These are phyloP conservation scores for Tritrichomonas foetus DNA, from an alignment of 208 protist genomes.

Conservation along the genomic window DNA sequence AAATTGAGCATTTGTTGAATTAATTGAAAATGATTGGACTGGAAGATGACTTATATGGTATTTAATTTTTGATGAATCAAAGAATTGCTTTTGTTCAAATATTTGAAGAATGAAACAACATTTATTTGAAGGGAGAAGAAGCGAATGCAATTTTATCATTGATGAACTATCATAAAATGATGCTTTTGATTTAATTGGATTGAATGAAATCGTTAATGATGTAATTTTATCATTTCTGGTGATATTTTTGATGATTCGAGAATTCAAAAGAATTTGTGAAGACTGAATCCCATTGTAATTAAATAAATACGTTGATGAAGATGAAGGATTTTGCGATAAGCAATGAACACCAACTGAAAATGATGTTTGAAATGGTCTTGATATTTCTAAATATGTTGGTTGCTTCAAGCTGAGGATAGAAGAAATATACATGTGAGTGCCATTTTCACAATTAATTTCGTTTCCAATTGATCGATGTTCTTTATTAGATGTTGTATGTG, in stretches of 20 bases:
- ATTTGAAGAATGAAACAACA: not conserved
- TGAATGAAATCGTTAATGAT: not conserved
- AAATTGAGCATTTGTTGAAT: not conserved
- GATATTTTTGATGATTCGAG: not conserved
- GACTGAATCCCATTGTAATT: not conserved
- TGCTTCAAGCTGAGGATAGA: not conserved
- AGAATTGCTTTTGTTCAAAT: too few relatives aligned
- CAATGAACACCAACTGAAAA: not conserved
- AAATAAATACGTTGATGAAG: not conserved
- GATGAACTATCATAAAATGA: not conserved
- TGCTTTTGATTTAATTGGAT: not conserved
- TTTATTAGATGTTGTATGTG: not conserved
- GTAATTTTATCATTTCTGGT: not conserved
- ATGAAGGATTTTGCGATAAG: not conserved
- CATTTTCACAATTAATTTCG: not conserved
- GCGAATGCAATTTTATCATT: not conserved
- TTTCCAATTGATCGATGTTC: not conserved
- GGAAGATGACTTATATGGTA: not conserved
- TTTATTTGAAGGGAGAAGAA: not conserved
- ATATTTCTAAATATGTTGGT: not conserved
- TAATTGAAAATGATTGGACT: not conserved
- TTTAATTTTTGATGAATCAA: not conserved
- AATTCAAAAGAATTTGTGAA: not conserved
- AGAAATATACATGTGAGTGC: not conserved
- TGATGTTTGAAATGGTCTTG: too few relatives aligned